Base-by-base conservation (phyloP, 495 filamentous ascomycete genomes). In the Hyaloscypha hepaticicola region DNA sequence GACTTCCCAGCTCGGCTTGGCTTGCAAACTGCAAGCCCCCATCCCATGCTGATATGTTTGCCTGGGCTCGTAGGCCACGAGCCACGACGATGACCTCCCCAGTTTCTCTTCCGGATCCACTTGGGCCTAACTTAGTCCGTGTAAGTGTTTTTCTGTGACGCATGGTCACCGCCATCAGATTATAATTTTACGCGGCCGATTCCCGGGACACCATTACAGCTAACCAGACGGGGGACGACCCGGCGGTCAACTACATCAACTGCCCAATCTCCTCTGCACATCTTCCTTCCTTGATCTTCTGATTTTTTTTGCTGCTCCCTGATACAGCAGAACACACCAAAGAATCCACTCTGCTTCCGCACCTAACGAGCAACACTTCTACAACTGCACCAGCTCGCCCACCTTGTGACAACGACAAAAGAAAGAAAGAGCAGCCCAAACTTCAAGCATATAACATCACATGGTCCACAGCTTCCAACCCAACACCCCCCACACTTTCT, bases 161-260 rank as follows among this genome's bases (percentile, higher is more conserved):
- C 60, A 56, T 64, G 61, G 66, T 68, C 66, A 68, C 66, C 66
- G 66, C 66, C 60, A 59, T 60, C 55, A 59, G 58, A 63, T 53
- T 59, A 62, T 51, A 57, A 55, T 63, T 67, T 49, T 61, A 63
- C 65, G 38, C 60, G 61, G 56, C 38, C 66, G 50, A 29, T 69
- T 31, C 63, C 53, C 59, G 41, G 45, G 38, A 62, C 52, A 49
- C 52, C n/a, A n/a, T 28, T 38, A 53, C 41, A 59, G 27, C 53
- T 38, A 41, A 21, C 26, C 26, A 65, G 22, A 50, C n/a, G n/a
- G n/a, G n/a, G n/a, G 45, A 16, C 58, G 41, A 48, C 38, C 49
- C 55, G 41, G 62, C 66, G 66, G 61, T 65, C 66, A 68, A 52
- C 22, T 68, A 64, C 62, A 61, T 68, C 38, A 64, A 59, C 41